A percentile compares a stretch with the other conserved stretches of the same genome.
Conservation (phyloP, 2,329 filamentous ascomycete species). For the Colletotrichum gloeosporioides region DNA sequence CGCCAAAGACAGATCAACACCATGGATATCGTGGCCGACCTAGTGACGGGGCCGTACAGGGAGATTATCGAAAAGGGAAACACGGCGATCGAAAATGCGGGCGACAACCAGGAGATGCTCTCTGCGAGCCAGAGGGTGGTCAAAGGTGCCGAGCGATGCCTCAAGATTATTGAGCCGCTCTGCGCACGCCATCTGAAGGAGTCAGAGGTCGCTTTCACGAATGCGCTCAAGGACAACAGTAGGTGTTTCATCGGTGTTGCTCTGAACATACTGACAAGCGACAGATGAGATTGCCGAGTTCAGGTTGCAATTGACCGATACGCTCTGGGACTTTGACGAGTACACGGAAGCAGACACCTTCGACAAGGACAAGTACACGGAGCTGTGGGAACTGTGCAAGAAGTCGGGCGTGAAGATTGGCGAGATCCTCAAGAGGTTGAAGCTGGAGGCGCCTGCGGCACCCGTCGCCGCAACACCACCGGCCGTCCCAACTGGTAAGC, state of each 20-base stretch:
- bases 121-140: conserved; percentile 53
- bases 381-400: conserved; percentile 53
- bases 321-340: conserved; percentile 65
- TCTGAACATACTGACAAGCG: background rate
- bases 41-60: conserved; percentile 56
- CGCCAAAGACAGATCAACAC: background rate
- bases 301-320: conserved; percentile 51
- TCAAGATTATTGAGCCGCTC: conserved; percentile 57
- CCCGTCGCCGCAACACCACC: background rate
- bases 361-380: conserved; percentile 53
- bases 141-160: conserved; percentile 53
- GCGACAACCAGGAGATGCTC: conserved; percentile 50
- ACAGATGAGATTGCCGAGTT: conserved; percentile 56
- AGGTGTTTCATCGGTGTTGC: background rate
- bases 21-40: conserved; percentile 46
- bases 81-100: conserved; percentile 52
- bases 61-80: conserved; percentile 59
- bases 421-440: conserved; percentile 60
- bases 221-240: conserved; percentile 61
- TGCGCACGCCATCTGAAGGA: conserved; percentile 54
- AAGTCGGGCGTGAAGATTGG: conserved; percentile 53
- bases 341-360: conserved; percentile 55
- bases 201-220: conserved; percentile 54
- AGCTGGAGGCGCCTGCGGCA: conserved; percentile 40
- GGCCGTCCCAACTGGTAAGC: background rate